phyloP scores from a whole-genome alignment of 2,329 filamentous ascomycete species.

The Alternaria infectoria region DNA sequence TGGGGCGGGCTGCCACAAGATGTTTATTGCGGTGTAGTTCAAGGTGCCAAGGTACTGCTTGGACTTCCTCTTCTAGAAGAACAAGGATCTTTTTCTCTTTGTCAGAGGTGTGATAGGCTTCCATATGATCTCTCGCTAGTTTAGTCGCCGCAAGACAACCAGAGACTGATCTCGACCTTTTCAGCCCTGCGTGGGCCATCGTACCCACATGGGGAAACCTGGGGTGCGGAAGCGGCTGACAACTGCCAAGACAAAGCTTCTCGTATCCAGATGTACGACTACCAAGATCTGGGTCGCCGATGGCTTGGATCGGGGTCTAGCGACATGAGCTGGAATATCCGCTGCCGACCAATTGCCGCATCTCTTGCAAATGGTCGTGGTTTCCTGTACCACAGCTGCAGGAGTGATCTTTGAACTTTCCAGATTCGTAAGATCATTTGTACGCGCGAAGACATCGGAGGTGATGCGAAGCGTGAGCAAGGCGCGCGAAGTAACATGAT shows the following conservation, averaged over 20 bases:
- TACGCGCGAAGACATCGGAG: not conserved
- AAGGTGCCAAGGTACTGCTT: not conserved
- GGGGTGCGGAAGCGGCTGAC: conserved; percentile 16
- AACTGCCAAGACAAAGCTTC: conserved; percentile 3
- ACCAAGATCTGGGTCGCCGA: conserved; percentile 1
- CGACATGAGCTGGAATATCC: not conserved
- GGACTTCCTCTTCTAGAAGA: conserved; percentile 1
- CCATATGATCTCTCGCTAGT: not conserved
- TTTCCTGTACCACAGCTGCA: not conserved
- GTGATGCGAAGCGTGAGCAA: not conserved
- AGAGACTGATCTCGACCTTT: conserved; percentile 14
- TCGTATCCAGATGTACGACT: not conserved
- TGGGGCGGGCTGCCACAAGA: not conserved
- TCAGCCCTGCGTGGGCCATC: not conserved
- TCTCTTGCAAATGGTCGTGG: not conserved
- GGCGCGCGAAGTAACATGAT: not conserved
- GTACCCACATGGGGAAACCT: not conserved
- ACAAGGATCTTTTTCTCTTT: not conserved
- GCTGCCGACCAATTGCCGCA: not conserved
- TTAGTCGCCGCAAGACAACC: conserved; percentile 2
- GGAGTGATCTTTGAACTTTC: not conserved
- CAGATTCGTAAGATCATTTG: not conserved
- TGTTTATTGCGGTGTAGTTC: not conserved
- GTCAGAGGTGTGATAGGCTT: conserved; percentile 6
- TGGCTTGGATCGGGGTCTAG: not conserved